Evolutionary conservation across 768 basidiomycete species (phyloP).

Genomic region (Hortiboletus flavorubellus): DNA sequence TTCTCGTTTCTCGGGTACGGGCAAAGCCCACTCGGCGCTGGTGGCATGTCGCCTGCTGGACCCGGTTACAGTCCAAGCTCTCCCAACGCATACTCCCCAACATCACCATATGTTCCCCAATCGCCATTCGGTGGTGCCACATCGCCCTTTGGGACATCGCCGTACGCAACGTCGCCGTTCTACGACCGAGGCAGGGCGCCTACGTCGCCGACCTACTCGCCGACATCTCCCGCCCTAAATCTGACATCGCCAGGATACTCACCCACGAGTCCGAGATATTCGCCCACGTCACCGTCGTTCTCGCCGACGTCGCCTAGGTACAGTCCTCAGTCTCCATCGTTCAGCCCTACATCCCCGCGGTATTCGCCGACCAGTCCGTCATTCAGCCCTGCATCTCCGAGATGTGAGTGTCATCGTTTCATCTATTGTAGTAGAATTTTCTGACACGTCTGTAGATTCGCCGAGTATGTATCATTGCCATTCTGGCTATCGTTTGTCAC

Average conservation of each 20-base stretch:
- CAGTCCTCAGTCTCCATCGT: constrained; percentile 87
- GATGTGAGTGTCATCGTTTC: constrained; percentile 52
- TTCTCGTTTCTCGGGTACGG: constrained; percentile 77
- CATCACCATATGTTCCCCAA: constrained; percentile 85
- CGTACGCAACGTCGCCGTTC: constrained; percentile 83
- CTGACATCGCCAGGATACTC: constrained; percentile 73
- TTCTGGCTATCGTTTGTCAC: constrained; percentile 13
- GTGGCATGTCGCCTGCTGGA: constrained; percentile 85
- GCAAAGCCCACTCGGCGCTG: constrained; percentile 82
- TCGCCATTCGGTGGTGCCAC: constrained; percentile 82
- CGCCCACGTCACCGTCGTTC: constrained; percentile 80
- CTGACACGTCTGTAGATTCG: constrained; percentile 50
- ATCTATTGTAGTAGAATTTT: neutral
- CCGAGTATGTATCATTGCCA: constrained; percentile 57
- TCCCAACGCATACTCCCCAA: constrained; percentile 84
- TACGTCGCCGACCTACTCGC: constrained; percentile 85
- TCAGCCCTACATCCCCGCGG: constrained; percentile 85
- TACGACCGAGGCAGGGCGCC: constrained; percentile 61
- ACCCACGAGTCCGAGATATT: constrained; percentile 76
- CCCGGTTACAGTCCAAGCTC: constrained; percentile 91
- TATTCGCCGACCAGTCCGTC: constrained; percentile 90
- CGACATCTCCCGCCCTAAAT: constrained; percentile 81
- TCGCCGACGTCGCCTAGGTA: constrained; percentile 83
- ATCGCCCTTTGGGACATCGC: constrained; percentile 78
- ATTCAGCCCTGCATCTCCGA: constrained; percentile 91